Conservation (phyloP, 148 eudicot genomes). For the Rhododendron ovatum region DNA sequence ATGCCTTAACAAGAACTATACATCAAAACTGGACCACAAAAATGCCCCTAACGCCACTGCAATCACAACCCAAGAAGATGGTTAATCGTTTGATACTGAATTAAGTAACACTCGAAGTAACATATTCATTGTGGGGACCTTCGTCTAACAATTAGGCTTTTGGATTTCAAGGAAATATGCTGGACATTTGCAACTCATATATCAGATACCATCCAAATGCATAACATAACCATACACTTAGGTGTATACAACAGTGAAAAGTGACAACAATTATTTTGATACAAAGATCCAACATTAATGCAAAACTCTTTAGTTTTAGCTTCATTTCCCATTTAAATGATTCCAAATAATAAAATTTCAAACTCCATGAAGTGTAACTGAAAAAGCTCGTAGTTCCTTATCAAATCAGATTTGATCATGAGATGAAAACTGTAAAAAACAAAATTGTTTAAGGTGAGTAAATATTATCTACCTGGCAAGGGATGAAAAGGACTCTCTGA, state of each 20-base stretch:
- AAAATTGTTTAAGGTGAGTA: background rate
- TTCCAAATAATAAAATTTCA: background rate
- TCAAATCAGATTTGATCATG: background rate
- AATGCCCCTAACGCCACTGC: no score
- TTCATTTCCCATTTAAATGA: background rate
- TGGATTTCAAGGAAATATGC: background rate
- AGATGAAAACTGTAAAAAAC: background rate
- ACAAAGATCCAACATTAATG: background rate
- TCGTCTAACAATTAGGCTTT: background rate
- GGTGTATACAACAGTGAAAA: background rate
- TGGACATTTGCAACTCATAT: background rate
- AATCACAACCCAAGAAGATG: no score
- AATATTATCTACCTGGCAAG: slow-evolving; percentile 70
- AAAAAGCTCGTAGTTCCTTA: background rate
- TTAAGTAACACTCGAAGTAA: no score
- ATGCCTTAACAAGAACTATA: no score
- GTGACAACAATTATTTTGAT: background rate
- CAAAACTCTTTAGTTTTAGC: background rate
- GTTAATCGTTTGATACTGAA: no score
- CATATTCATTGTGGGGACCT: background rate
- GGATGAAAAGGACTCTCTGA: slow-evolving; percentile 89
- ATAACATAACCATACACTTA: background rate
- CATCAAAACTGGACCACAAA: no score
- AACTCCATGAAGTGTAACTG: background rate
- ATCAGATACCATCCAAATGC: background rate